These are phyloP conservation scores for Penicillium roqueforti DNA, from an alignment of 495 filamentous ascomycete species.

Conservation along the genomic window DNA sequence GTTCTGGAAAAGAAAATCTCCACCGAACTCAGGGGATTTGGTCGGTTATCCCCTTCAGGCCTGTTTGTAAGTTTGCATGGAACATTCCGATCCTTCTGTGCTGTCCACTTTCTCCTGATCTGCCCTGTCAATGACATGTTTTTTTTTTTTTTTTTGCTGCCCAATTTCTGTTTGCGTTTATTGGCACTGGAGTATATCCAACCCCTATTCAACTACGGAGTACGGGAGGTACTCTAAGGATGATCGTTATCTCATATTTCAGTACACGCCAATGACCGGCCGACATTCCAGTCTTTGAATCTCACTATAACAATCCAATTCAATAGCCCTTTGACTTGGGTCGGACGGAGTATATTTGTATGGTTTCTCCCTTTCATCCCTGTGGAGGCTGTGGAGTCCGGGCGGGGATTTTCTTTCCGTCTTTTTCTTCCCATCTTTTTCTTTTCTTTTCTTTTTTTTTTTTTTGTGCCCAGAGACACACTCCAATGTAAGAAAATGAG, in stretches of 20 bases:
- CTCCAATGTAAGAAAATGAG: background rate
- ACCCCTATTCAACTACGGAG: constrained; percentile 1
- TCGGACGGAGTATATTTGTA: constrained; percentile 1
- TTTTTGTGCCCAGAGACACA: background rate
- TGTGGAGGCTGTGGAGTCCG: constrained; percentile 3
- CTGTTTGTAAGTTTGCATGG: constrained; percentile 13
- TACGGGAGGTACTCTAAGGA: background rate
- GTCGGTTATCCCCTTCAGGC: constrained; percentile 18
- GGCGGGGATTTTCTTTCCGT: background rate
- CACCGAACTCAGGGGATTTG: constrained; percentile 8
- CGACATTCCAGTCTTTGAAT: background rate
- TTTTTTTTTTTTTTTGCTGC: too few relatives aligned
- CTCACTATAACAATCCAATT: constrained; percentile 8
- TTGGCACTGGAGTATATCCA: background rate
- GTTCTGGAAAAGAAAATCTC: constrained; percentile 12
- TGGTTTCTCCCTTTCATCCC: constrained; percentile 7
- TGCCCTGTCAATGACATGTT: constrained; percentile 7
- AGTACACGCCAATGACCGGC: background rate
- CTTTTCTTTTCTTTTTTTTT: background rate
- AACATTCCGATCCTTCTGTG: constrained; percentile 4
- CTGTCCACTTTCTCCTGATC: constrained; percentile 9
- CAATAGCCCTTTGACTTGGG: background rate
- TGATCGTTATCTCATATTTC: constrained; percentile 3
- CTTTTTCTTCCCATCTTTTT: too few relatives aligned
- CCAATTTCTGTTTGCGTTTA: background rate